phyloP scores from a whole-genome alignment of 2,329 filamentous ascomycete species.

The Didymella sp. region DNA sequence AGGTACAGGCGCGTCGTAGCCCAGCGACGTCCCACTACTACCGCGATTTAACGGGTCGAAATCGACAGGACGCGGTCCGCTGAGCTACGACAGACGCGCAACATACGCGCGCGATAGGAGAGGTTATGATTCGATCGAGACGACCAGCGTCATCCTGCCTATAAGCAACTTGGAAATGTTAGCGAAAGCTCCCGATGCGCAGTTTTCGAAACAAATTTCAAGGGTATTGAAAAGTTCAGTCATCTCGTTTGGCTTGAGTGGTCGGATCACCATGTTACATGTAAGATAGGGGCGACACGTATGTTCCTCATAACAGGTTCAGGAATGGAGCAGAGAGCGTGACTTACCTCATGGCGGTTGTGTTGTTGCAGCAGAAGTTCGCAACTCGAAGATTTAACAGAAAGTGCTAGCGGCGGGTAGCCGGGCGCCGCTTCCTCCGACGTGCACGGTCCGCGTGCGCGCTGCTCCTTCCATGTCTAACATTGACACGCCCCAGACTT shows the following conservation, averaged over 20 bases:
- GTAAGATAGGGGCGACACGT: constrained; percentile 53
- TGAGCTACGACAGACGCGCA: constrained; percentile 17
- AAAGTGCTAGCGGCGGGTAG: constrained; percentile 11
- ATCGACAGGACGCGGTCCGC: constrained; percentile 3
- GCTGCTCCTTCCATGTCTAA: constrained; percentile 10
- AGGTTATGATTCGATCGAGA: not conserved
- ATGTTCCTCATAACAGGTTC: constrained; percentile 43
- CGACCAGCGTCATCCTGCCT: constrained; percentile 1
- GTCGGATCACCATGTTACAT: constrained; percentile 49
- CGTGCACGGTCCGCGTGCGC: constrained; percentile 15
- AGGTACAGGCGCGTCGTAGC: constrained; percentile 22
- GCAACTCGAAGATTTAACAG: constrained; percentile 27
- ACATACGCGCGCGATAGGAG: not conserved
- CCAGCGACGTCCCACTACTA: constrained; percentile 20
- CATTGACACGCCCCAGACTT: constrained; percentile 22
- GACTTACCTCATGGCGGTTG: constrained; percentile 43
- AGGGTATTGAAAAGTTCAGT: constrained; percentile 36
- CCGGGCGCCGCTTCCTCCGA: constrained; percentile 17
- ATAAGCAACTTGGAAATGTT: constrained; percentile 22
- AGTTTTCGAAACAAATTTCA: constrained; percentile 11
- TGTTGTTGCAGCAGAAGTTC: constrained; percentile 30
- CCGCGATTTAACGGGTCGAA: constrained; percentile 7
- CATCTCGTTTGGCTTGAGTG: constrained; percentile 51
- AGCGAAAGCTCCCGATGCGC: constrained; percentile 23
- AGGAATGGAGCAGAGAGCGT: constrained; percentile 4